Base-by-base conservation (phyloP, 1,284 basidiomycete species). In the Coniferiporia weirii region DNA sequence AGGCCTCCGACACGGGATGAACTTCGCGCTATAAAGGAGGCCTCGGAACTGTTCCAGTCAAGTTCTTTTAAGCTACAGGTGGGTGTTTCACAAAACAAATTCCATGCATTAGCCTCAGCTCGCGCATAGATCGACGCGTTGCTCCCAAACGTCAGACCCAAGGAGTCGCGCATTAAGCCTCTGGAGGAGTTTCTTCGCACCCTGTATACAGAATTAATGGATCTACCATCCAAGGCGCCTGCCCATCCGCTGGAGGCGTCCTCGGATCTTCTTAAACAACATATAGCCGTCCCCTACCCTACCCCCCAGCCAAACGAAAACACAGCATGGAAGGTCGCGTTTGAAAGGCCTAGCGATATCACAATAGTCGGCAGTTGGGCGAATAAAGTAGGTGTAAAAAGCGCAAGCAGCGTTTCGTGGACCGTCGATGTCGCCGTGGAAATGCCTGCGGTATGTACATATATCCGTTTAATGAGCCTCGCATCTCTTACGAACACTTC, bases 11-110 rank as follows among this genome's bases (percentile, higher is more conserved):
- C 81, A 19, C 84, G 85, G 40, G 79, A 87, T 61, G 93, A 96
- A 70, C 77, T 96, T 51, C 81, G 87, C 61, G 75, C 74, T 5
- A 85, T 94, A 62, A 89, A 87, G 69, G 83, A 92, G 68, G 84
- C 93, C 6, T 78, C 83, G 27, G 87, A 93, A 60, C 76, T 97
- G 15, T 93, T 89, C 69, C 80, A 83, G 66, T 95, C 92, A 0
- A 90, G 82, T 56, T 82, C 93, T 1, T 93, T 97, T 76, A 93
- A 92, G 69, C 77, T 94, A 7, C 88, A 93, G 77, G 61, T 88
- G 55, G 44, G 76, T 66, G 15, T 40, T 46, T 1, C 32, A 46
- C 44, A n/a, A 19, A 4, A 15, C 38, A 59, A 35, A 49, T 38
- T 0, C 61, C 69, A 8, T 32, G 60, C 2, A 63, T 65, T 3